Evolutionary conservation across 2,329 filamentous ascomycete genomes (phyloP), one percentile per base, ranked within the genome.

Genomic region (Xylaria sp.): DNA sequence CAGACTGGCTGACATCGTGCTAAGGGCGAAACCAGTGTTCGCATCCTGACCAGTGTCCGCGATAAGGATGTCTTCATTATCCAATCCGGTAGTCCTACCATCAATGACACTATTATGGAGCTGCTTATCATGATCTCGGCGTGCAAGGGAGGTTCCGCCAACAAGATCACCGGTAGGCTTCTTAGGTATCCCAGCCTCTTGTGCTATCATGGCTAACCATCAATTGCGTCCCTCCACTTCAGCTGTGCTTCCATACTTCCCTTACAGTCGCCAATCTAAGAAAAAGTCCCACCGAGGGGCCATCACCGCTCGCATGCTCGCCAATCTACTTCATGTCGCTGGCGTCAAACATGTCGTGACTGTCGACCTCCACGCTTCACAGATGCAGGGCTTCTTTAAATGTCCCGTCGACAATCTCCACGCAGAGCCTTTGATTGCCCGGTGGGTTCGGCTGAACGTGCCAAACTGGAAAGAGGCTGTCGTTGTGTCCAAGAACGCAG

Each of bases 71-170:
- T 99, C 76, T 99, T 98, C 81, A 95, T 99, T 79, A 92, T 99
- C 69, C 96, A 99, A 85, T 98, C 95, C 71, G 96, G 96, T 73
- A 98, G 96, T 83, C 87, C 90, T 79, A 93, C 92, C 83, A 97
- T 98, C 86, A 99, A 99, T 81, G 96, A 99, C 83, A 97, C 93
- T 78, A 94, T 99, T 79, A 98, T 99, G 94, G 96, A 99, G 86
- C 88, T 99, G 79, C 88, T 99, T 79, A 98, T 99, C 82, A 97
- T 99, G 93, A 98, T 98, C 77, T 96, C 93, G 73, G 96, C 96
- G 75, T 99, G 96, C 87, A 98, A 98, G 82, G 94, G 96, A 78
- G 96, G 95, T 73, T 98, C 96, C 63, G 93, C 96, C 71, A 97
- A 94, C 84, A 97, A 96, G 77, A 92, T 98, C 79, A 98, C 95